Base-by-base conservation (phyloP, 441 rosid species). In the Capsella rubella region DNA sequence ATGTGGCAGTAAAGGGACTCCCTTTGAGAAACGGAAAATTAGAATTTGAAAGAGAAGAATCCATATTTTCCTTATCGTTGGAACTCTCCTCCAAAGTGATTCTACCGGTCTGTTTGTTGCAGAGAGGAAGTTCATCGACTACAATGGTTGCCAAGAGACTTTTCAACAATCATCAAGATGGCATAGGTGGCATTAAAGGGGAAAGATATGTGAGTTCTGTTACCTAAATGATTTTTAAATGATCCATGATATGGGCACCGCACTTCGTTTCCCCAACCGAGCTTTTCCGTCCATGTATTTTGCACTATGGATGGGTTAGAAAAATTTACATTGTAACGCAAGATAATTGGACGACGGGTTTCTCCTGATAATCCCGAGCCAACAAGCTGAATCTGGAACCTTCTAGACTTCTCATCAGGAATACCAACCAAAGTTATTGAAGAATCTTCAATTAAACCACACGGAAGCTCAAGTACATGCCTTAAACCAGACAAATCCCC, bases 61-160 rank as follows among this genome's bases (percentile, higher is more conserved):
- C 85, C 53, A 71, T 67, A 59, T 37, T 35, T 49, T 59, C 73
- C 39, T 79, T 79, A 28, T 67, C 77, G 72, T 69, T 80, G 14
- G 71, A 6, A 81, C 79, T 83, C 53, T 82, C 88, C 63, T 83
- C 92, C 75, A 59, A 18, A 3, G 67, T 64, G 64, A 84, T 83
- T 81, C 90, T 80, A 55, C 77, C 77, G 42, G 79, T 75, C 77
- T 85, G 90, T 82, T 86, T 85, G 73, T 90, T 91, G 92, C 98
- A 91, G 56, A 83, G 84, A 69, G 87, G 83, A 80, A 91, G 92
- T 71, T 87, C 95, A 81, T 91, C 97, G 76, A 91, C 96, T 90
- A 85, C 63, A 75, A 73, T 15, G 46, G 57, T 65, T 73, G 25
- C 75, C 40, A 60, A 60, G 58, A 81, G 21, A 70, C 28, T 11